Conservation (phyloP, 2,329 filamentous ascomycete species). For the Coniochaeta prunicola region DNA sequence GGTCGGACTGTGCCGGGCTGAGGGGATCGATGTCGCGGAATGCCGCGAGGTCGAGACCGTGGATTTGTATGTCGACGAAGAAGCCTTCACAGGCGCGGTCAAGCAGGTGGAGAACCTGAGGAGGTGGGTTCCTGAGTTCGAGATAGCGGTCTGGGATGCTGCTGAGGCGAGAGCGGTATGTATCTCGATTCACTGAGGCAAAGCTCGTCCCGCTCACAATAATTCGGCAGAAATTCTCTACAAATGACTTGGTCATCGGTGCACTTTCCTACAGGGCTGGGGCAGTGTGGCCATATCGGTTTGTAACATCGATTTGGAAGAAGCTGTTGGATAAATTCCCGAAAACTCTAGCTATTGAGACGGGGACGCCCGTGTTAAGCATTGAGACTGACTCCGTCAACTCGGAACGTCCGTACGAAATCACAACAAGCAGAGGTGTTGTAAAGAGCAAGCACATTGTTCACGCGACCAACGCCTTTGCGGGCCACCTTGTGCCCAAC, state of each 20-base stretch:
- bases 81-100: neutral
- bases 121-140: conserved; percentile 31
- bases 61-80: conserved; percentile 24
- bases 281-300: conserved; percentile 42
- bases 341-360: conserved; percentile 27
- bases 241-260: conserved; percentile 27
- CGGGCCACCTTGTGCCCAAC: conserved; percentile 40
- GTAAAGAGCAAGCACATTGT: conserved; percentile 43
- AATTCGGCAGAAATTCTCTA: conserved; percentile 24
- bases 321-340: conserved; percentile 27
- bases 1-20: conserved; percentile 26
- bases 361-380: conserved; percentile 24
- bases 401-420: conserved; percentile 24
- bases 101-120: conserved; percentile 17
- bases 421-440: conserved; percentile 36
- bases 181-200: neutral
- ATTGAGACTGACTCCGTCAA: conserved; percentile 15
- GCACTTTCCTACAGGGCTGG: conserved; percentile 38
- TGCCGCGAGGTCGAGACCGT: conserved; percentile 37
- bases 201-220: neutral
- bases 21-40: conserved; percentile 27
- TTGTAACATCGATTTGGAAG: conserved; percentile 38
- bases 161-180: conserved; percentile 23
- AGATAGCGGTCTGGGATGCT: conserved; percentile 24
- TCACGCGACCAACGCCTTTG: conserved; percentile 51